Conservation (phyloP, 75 land plant genomes). For the Sequoiadendron giganteum region DNA sequence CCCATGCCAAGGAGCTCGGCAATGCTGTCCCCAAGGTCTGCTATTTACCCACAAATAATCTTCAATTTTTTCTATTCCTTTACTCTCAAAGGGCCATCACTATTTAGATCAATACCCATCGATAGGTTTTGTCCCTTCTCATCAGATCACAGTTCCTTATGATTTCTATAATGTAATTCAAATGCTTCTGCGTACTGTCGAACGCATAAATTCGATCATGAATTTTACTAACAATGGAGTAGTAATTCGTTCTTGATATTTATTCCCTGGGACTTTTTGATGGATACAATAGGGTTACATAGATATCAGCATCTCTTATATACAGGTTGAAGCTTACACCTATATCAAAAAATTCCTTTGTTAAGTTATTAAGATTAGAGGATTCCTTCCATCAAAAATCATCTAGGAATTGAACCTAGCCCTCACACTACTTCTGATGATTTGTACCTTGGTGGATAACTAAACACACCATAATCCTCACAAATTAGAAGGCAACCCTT, state of each 20-base stretch:
- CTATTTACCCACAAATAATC: background rate
- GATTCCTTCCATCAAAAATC: too few species aligned
- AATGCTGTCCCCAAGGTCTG: slow-evolving; percentile 80
- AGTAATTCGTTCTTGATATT: background rate
- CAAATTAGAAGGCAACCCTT: too few species aligned
- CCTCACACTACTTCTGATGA: too few species aligned
- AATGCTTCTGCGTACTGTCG: background rate
- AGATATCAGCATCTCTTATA: background rate
- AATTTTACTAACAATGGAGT: background rate
- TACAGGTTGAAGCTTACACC: background rate
- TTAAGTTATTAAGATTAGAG: too few species aligned
- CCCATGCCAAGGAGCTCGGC: slow-evolving; percentile 98
- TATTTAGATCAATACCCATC: background rate
- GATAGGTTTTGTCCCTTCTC: too few species aligned
- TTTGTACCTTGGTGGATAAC: too few species aligned
- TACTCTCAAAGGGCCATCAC: background rate
- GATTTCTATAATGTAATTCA: background rate
- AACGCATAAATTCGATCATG: background rate
- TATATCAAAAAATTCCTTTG: background rate
- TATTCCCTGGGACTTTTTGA: background rate
- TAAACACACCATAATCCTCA: too few species aligned
- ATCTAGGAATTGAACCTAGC: too few species aligned
- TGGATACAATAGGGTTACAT: background rate
- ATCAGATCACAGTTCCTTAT: background rate
- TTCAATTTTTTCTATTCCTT: background rate